These are phyloP conservation scores for Alternaria metachromatica DNA, from an alignment of 2,329 filamentous ascomycete species.

Conservation along the genomic window DNA sequence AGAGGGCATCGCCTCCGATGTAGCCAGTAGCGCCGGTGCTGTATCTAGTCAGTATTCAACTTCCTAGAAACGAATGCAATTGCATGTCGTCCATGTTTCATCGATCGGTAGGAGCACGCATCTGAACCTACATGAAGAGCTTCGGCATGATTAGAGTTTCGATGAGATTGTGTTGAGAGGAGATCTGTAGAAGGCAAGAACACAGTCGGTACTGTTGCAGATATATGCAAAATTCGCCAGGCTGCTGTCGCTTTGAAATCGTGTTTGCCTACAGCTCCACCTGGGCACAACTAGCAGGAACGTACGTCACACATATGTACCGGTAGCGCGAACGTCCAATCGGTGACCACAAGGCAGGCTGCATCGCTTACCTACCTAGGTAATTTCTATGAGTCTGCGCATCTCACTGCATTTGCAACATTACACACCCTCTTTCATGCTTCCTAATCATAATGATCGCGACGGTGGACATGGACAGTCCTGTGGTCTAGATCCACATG, in stretches of 20 bases:
- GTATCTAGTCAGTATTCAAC: not conserved
- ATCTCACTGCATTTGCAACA: not conserved
- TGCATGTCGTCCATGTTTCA: not conserved
- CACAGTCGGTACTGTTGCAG: not conserved
- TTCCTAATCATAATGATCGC: not conserved
- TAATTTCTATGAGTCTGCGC: not conserved
- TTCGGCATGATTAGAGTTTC: conserved; percentile 27
- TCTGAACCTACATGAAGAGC: conserved; percentile 32
- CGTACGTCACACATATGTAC: conserved; percentile 15
- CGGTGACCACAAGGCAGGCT: not conserved
- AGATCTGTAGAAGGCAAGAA: not conserved
- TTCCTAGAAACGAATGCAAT: not conserved
- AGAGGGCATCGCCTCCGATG: conserved; percentile 41
- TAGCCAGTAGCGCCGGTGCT: conserved; percentile 45
- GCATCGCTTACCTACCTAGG: not conserved
- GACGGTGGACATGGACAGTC: not conserved
- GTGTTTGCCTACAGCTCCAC: not conserved
- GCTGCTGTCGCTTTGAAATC: not conserved
- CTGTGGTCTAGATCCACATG: not conserved
- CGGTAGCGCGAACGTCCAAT: not conserved
- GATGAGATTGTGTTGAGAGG: not conserved
- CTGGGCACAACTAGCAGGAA: not conserved
- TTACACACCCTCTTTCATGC: not conserved
- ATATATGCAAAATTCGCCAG: not conserved
- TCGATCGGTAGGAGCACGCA: not conserved